Evolutionary conservation across 2,329 filamentous ascomycete species (phyloP), one percentile per base, ranked within the genome.

Genomic region (Fusarium sp.): DNA sequence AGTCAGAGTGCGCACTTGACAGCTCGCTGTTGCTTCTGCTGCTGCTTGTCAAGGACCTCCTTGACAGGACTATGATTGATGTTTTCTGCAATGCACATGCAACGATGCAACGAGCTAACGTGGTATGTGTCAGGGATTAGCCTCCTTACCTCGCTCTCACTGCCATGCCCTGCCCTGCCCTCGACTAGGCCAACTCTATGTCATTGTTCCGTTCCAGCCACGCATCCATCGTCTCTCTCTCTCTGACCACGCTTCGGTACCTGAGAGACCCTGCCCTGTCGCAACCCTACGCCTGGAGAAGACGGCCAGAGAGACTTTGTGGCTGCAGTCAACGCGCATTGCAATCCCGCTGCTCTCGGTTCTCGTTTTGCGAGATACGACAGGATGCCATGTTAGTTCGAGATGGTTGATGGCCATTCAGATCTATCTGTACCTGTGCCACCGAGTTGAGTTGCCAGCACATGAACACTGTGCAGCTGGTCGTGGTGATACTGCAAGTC

Each of bases 31-130:
- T 48, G 41, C 37, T 56, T 63, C 31, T 45, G 24, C 27, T 48
- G 18, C 18, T 43, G n/a, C 39, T 43, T 27, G 22, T 27, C 11
- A 18, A 50, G 16, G 45, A 18, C 22, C 22, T 50, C 45, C 45
- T 50, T 29, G 52, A 66, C 37, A 48, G 33, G 29, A 57, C 54
- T 57, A 11, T 56, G 31, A 64, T 57, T 64, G 65, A 58, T 64
- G 68, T 65, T 56, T 77, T 71, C 73, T 73, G 72, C 71, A 68
- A 71, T 64, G 71, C 71, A 73, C 65, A 63, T 62, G 35, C 41
- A 59, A 45, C 68, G 65, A 76, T 77, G 75, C 75, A 77, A 72
- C 67, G 65, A 43, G 52, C 62, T 67, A 76, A 59, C 63, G 58
- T 62, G 64, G 68, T 45, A 41, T 29, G 57, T 20, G 45, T 50